phyloP scores from a whole-genome alignment of 202 grass and related monocot species.

The Panicum virgatum region DNA sequence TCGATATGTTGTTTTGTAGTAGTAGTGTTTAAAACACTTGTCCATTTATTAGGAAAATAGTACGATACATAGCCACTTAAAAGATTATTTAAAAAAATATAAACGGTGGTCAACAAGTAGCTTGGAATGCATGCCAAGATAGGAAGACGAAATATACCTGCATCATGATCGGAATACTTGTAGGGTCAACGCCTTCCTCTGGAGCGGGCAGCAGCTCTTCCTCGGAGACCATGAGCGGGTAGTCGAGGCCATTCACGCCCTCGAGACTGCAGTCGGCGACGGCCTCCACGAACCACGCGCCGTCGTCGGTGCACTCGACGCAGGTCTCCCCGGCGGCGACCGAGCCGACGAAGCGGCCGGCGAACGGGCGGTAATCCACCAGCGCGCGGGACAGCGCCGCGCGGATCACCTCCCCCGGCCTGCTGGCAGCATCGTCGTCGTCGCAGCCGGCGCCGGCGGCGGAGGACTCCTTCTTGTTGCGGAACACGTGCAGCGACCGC shows the following conservation, averaged over 20 bases:
- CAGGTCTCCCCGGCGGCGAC: conserved; percentile 13
- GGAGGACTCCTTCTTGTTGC: neutral
- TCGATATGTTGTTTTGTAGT: too few relatives aligned
- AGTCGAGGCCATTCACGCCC: conserved; percentile 62
- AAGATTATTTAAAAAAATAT: neutral
- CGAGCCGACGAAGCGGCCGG: conserved; percentile 58
- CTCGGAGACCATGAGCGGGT: conserved; percentile 52
- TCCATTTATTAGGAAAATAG: too few relatives aligned
- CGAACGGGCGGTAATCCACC: conserved; percentile 64
- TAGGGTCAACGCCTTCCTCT: conserved; percentile 32
- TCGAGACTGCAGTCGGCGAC: conserved; percentile 51
- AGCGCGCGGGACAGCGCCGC: conserved; percentile 58
- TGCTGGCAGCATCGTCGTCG: neutral
- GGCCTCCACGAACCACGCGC: conserved; percentile 81
- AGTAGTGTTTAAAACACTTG: too few relatives aligned
- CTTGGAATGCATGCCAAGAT: neutral
- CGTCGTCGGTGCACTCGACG: conserved; percentile 65
- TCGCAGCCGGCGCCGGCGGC: too few relatives aligned
- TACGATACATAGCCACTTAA: neutral
- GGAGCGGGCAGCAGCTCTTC: conserved; percentile 61
- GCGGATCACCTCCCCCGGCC: conserved; percentile 54
- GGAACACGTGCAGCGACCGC: conserved; percentile 68
- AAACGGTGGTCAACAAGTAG: neutral
- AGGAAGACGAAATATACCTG: conserved; percentile 60
- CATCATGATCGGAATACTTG: conserved; percentile 64